These are phyloP conservation scores for Ulota crispa DNA, from an alignment of 225 moss, liverwort and hornwort genomes.

Conservation along the genomic window DNA sequence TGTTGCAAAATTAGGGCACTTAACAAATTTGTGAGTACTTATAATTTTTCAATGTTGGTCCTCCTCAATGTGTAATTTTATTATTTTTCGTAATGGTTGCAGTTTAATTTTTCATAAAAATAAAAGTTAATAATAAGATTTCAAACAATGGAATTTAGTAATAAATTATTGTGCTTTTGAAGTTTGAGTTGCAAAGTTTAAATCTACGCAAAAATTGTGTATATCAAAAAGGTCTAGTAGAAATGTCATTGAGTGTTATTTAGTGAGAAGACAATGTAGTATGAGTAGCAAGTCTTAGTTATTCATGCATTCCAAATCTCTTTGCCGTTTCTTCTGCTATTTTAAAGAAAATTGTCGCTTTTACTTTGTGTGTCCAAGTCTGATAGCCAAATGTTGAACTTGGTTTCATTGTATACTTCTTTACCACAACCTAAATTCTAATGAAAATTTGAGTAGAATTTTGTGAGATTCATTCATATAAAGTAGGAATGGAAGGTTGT, in stretches of 20 bases:
- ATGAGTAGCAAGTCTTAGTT: not conserved
- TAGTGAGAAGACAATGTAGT: accelerated
- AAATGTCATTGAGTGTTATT: not conserved
- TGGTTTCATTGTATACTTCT: too few species aligned
- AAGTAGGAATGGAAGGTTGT: too few species aligned
- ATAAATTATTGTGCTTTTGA: not conserved
- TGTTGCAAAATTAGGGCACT: not conserved
- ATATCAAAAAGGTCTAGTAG: not conserved
- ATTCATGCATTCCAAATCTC: too few species aligned
- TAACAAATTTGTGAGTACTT: too few species aligned
- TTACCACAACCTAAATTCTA: too few species aligned
- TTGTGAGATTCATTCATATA: too few species aligned
- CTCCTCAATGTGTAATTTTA: not conserved
- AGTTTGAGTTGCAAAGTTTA: not conserved
- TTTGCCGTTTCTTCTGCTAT: too few species aligned
- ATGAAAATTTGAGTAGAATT: too few species aligned
- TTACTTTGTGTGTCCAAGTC: too few species aligned
- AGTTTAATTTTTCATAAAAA: not conserved
- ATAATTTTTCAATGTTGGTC: not conserved
- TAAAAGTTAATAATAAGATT: not conserved
- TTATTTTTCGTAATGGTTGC: too few species aligned
- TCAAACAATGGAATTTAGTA: not conserved
- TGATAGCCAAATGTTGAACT: too few species aligned
- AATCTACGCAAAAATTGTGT: accelerated
- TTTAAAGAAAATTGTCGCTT: too few species aligned